Evolutionary conservation across 768 basidiomycete genomes (phyloP), one percentile per base, ranked within the genome.

Genomic region (Chalciporus pseudorubinellus): DNA sequence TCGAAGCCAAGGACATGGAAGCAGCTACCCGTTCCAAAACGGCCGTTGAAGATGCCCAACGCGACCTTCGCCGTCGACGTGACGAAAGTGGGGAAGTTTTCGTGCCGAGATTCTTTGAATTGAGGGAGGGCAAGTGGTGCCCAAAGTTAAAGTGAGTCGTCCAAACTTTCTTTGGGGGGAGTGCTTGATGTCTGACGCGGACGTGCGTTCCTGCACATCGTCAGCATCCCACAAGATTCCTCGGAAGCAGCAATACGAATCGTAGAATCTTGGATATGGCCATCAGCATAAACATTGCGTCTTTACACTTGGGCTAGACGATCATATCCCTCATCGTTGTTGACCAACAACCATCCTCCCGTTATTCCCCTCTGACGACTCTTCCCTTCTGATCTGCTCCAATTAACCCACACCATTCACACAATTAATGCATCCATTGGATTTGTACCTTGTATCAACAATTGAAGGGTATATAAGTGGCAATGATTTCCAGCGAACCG

Each of bases 21-120:
- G 85, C 82, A 11, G 97, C 97, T 20, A 97, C 94, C 4, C 81
- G 80, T 22, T 91, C 92, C 43, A 99, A 99, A 77, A 81, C 82
- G 3, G 77, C 78, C 12, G 90, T 99, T 1, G 97, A 99, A 72
- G 93, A 95, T 57, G 84, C 84, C 21, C 95, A 98, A 71, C 78
- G 97, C 43, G 93, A 97, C 60, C 69, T 79, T 49, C 83, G 91
- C 34, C 82, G 78, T 63, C 72, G 73, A 65, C 76, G 88, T 54
- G 94, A 95, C 52, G 89, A 88, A 61, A 79, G 68, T 18, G 90
- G 89, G 6, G 75, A 81, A 57, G 72, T 71, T 45, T 85, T 89
- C 60, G 72, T 78, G n/a, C 82, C 90, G 42, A 77, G 87, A 58
- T 98, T 87, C 74, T 99, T 99, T 70, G 79, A 83, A 67, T 71